Percentiles rank a stretch among this genome's conserved stretches.
These are phyloP conservation scores for Penicillium sp. DNA, from an alignment of 2,329 filamentous ascomycete genomes.

Conservation along the genomic window DNA sequence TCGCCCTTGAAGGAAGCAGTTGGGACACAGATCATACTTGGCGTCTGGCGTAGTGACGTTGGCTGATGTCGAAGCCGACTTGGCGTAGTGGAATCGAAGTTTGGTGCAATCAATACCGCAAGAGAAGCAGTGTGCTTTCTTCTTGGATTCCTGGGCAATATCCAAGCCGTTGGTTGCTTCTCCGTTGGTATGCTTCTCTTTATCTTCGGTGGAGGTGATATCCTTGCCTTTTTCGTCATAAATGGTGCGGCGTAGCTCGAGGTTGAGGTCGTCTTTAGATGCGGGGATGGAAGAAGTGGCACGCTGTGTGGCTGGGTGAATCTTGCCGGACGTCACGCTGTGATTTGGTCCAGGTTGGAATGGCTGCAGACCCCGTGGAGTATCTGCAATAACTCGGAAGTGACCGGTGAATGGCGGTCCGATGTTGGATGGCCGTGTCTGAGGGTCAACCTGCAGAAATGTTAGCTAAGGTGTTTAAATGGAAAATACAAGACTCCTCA, in stretches of 20 bases:
- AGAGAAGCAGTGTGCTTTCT: slow-evolving; percentile 76
- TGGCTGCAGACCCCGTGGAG: slow-evolving; percentile 87
- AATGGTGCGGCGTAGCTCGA: slow-evolving; percentile 92
- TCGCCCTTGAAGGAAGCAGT: slow-evolving; percentile 81
- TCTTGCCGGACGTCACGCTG: slow-evolving; percentile 61
- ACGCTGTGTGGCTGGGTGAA: slow-evolving; percentile 67
- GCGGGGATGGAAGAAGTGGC: slow-evolving; percentile 64
- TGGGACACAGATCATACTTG: slow-evolving; percentile 87
- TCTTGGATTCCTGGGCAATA: slow-evolving; percentile 62
- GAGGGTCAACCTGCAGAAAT: slow-evolving; percentile 76
- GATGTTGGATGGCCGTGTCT: slow-evolving; percentile 90
- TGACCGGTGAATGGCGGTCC: slow-evolving; percentile 96
- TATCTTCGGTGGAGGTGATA: slow-evolving; percentile 67
- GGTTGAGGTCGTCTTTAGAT: slow-evolving; percentile 77
- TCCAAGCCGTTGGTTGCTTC: slow-evolving; percentile 68
- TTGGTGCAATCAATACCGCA: slow-evolving; percentile 88
- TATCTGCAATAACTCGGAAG: slow-evolving; percentile 94
- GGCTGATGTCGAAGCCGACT: slow-evolving; percentile 57
- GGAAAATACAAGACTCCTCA: slow-evolving; percentile 44
- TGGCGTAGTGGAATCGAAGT: slow-evolving; percentile 69
- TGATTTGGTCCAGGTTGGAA: slow-evolving; percentile 89
- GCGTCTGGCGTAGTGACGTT: slow-evolving; percentile 58
- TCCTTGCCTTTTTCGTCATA: slow-evolving; percentile 92
- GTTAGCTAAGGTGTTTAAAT: slow-evolving; percentile 30
- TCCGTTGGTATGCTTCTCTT: slow-evolving; percentile 67